These are phyloP conservation scores for Cryphonectria naterciae DNA, from an alignment of 2,329 filamentous ascomycete genomes.

Conservation along the genomic window DNA sequence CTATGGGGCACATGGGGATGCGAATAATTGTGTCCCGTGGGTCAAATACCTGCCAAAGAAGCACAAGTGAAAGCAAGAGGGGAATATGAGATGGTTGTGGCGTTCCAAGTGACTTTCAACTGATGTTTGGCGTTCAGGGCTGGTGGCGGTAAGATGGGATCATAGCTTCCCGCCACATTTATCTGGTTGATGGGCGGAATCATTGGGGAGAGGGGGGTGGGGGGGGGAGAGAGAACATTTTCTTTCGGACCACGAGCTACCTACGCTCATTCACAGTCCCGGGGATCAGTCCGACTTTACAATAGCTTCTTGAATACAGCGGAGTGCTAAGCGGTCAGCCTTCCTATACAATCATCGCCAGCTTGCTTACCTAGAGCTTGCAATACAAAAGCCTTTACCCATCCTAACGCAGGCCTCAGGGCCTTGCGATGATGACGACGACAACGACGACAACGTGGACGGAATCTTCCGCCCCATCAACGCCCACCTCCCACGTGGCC, in stretches of 20 bases:
- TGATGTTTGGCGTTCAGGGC: background rate
- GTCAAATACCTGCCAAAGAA: constrained; percentile 48
- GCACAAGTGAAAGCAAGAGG: constrained; percentile 26
- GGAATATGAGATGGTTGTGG: constrained; percentile 5
- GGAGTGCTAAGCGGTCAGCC: too few species aligned
- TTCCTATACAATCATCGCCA: background rate
- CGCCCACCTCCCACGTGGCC: background rate
- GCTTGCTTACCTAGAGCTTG: background rate
- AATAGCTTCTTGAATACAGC: background rate
- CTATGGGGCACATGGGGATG: constrained; percentile 42
- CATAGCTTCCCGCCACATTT: background rate
- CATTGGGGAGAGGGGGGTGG: background rate
- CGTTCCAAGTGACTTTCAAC: background rate
- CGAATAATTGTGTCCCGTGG: constrained; percentile 44
- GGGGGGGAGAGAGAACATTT: background rate
- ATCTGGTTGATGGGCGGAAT: background rate
- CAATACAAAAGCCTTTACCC: background rate
- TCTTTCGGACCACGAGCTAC: background rate
- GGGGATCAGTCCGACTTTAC: background rate
- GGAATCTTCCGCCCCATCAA: background rate
- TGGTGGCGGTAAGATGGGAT: background rate
- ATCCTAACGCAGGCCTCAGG: background rate
- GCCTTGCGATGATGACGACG: background rate
- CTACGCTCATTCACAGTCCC: background rate
- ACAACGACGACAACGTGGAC: background rate